Evolutionary conservation across 2,329 filamentous ascomycete species (phyloP).

Genomic region (Rasamsonia emersonii): DNA sequence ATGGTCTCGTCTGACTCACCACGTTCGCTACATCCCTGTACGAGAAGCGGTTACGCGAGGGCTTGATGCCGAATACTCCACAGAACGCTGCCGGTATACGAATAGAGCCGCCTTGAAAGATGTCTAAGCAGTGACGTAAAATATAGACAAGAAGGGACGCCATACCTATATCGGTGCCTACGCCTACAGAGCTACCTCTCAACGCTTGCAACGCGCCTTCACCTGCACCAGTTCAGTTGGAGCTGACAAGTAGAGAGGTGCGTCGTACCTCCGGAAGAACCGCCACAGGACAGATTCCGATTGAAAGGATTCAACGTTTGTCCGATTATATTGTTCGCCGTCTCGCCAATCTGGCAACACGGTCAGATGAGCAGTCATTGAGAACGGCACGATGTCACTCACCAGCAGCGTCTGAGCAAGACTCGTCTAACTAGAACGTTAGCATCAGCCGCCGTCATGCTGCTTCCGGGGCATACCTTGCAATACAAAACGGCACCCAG

Average conservation of each 20-base stretch:
- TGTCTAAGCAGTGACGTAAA: background rate
- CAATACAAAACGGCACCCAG: slow-evolving; percentile 42
- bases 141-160: background rate
- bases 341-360: slow-evolving; percentile 6
- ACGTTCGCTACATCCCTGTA: slow-evolving; percentile 8
- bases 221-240: background rate
- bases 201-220: slow-evolving; percentile 57
- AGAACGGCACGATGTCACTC: slow-evolving; percentile 20
- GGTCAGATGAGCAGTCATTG: slow-evolving; percentile 4
- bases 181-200: slow-evolving; percentile 51
- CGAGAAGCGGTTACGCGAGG: slow-evolving; percentile 14
- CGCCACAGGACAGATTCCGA: slow-evolving; percentile 23
- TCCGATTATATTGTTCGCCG: slow-evolving; percentile 34
- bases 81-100: slow-evolving; percentile 17
- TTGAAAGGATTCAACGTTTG: slow-evolving; percentile 34
- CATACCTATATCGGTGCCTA: slow-evolving; percentile 54
- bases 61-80: slow-evolving; percentile 18
- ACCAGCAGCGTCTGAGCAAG: slow-evolving; percentile 51
- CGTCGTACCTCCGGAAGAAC: slow-evolving; percentile 25
- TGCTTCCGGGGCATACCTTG: background rate
- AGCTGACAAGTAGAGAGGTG: background rate
- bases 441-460: background rate
- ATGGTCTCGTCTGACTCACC: background rate
- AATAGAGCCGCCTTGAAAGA: slow-evolving; percentile 14
- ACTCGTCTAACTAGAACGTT: slow-evolving; percentile 35